These are phyloP conservation scores for Mortierella sp. DNA, from an alignment of 371 early-diverging fungal species.

Conservation along the genomic window DNA sequence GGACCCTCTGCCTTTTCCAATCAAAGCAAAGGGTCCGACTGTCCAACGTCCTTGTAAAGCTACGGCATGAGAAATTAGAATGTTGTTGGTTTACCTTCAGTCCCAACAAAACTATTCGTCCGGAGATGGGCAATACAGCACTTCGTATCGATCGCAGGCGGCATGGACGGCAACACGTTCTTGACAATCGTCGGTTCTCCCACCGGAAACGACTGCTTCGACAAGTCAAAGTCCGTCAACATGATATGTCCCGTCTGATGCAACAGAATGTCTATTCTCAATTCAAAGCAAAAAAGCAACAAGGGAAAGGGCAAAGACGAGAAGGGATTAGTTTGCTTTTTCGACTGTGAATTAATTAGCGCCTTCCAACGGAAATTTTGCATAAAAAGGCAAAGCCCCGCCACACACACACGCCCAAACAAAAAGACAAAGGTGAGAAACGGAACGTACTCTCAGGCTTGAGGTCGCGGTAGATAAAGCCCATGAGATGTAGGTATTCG, in stretches of 20 bases:
- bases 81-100: conserved; percentile 82
- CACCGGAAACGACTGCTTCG: conserved; percentile 87
- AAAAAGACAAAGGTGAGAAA: not conserved
- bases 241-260: conserved; percentile 97
- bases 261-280: conserved; percentile 82
- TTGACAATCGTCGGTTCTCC: conserved; percentile 85
- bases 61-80: not conserved
- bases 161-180: conserved; percentile 64
- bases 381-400: not conserved
- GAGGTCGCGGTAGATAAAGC: conserved; percentile 98
- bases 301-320: not conserved
- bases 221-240: conserved; percentile 97
- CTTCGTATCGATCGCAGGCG: conserved; percentile 85
- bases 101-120: conserved; percentile 98
- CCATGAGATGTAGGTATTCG: conserved; percentile 97
- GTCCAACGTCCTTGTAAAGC: no score
- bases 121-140: conserved; percentile 87
- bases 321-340: not conserved
- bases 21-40: not conserved
- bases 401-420: no score
- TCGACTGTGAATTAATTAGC: not conserved
- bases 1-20: not conserved
- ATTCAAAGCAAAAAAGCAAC: not conserved
- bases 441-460: conserved; percentile 95
- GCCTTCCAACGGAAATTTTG: not conserved